Conservation (phyloP, 257 asterid species). For the Solanum paucissectum region DNA sequence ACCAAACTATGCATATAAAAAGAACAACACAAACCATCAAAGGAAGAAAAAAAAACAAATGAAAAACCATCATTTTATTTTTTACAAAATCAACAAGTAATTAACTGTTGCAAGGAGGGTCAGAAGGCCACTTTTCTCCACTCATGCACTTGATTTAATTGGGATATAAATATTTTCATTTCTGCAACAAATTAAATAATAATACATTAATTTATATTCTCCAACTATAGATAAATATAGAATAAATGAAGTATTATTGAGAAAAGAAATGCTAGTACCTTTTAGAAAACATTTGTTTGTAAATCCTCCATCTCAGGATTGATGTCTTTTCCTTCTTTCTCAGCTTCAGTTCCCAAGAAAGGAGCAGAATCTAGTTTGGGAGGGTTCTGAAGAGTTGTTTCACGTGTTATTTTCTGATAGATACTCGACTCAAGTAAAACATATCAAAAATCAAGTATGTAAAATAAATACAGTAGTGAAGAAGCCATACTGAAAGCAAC, state of each 20-base stretch:
- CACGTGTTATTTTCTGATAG: constrained; percentile 1
- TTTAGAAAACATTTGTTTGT: constrained; percentile 69
- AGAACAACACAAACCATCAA: not conserved
- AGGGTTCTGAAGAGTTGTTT: constrained; percentile 39
- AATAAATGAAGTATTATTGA: not conserved
- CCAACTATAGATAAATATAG: not conserved
- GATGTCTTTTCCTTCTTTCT: constrained; percentile 28
- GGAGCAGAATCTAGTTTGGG: constrained; percentile 60
- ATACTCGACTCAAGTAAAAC: not conserved
- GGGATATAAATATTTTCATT: not conserved
- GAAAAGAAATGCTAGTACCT: not conserved
- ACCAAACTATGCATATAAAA: not conserved
- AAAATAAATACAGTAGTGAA: not conserved
- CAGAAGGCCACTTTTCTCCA: not conserved
- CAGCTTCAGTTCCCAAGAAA: constrained; percentile 21
- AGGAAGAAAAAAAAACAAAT: not conserved
- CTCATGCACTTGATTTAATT: not conserved
- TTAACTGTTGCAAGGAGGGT: not conserved
- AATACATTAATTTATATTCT: not conserved
- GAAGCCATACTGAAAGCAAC: not conserved
- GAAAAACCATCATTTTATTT: not conserved
- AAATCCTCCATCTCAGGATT: constrained; percentile 74
- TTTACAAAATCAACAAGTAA: not conserved
- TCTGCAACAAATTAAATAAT: not conserved
- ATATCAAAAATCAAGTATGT: not conserved